Evolutionary conservation across 306 rosid genomes (phyloP).

Genomic region (Ochetophila trinervis): DNA sequence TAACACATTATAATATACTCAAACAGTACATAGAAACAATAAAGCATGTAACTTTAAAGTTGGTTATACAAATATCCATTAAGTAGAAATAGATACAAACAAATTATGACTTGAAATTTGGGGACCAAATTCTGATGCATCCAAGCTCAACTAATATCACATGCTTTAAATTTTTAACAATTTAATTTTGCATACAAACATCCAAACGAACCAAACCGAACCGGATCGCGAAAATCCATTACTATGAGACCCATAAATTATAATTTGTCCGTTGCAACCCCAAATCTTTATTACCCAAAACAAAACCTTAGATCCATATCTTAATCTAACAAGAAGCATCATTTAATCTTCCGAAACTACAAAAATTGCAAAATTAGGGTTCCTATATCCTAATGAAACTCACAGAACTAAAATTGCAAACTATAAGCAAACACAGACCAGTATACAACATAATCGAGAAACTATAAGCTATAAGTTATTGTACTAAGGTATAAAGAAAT

Average conservation of each 20-base stretch:
- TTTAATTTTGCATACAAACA: not conserved
- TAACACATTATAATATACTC: not conserved
- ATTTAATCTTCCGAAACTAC: not conserved
- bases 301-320: constrained; percentile 31
- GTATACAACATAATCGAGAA: not conserved
- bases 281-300: not conserved
- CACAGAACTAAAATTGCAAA: not conserved
- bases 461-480: not conserved
- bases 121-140: not conserved
- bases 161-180: not conserved
- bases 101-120: not conserved
- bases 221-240: constrained; percentile 4
- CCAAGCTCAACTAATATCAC: constrained; percentile 9
- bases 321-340: constrained; percentile 3
- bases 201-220: not conserved
- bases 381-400: constrained; percentile 7
- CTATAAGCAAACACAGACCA: no score
- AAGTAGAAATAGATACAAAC: no score
- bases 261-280: constrained; percentile 2
- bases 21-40: constrained; percentile 6
- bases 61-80: not conserved
- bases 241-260: not conserved
- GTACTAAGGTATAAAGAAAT: not conserved
- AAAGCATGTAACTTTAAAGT: not conserved
- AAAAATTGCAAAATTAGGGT: constrained; percentile 9